phyloP scores from a whole-genome alignment of 1,139 yeast genomes.

The Suhomyces yuchorum region DNA sequence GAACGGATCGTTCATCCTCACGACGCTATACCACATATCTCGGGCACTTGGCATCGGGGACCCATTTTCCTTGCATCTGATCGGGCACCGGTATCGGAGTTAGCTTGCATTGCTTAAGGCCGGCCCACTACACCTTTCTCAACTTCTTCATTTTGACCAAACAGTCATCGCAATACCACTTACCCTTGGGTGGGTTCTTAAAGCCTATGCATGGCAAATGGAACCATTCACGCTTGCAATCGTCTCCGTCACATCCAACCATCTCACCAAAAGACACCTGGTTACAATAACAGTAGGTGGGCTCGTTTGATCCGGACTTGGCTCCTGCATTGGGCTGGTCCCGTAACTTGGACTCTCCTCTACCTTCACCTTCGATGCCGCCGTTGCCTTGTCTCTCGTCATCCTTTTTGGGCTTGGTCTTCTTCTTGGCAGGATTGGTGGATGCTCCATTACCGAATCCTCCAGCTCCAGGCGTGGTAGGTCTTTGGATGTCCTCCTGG shows the following conservation, averaged over 20 bases:
- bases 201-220: constrained; percentile 95
- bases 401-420: constrained; percentile 32
- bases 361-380: constrained; percentile 9
- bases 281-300: constrained; percentile 92
- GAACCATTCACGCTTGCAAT: constrained; percentile 95
- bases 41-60: too few relatives aligned
- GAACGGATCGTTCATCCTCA: too few relatives aligned
- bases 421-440: constrained; percentile 25
- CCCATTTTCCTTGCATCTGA: neutral
- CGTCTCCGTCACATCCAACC: constrained; percentile 98
- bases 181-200: constrained; percentile 88
- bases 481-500: constrained; percentile 12
- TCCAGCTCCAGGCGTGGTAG: constrained; percentile 10
- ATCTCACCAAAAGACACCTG: constrained; percentile 97
- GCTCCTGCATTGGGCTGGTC: constrained; percentile 7
- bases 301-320: constrained; percentile 48
- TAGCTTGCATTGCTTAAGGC: neutral
- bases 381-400: constrained; percentile 22
- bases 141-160: constrained; percentile 41
- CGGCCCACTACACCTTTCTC: constrained; percentile 6
- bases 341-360: constrained; percentile 11
- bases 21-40: too few relatives aligned
- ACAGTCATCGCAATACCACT: constrained; percentile 97
- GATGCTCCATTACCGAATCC: constrained; percentile 7
- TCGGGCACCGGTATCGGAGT: neutral